A percentile compares a stretch with the other conserved stretches of the same genome.
Evolutionary conservation across 2,329 filamentous ascomycete genomes (phyloP).

Genomic region (Cryphonectria radicalis): DNA sequence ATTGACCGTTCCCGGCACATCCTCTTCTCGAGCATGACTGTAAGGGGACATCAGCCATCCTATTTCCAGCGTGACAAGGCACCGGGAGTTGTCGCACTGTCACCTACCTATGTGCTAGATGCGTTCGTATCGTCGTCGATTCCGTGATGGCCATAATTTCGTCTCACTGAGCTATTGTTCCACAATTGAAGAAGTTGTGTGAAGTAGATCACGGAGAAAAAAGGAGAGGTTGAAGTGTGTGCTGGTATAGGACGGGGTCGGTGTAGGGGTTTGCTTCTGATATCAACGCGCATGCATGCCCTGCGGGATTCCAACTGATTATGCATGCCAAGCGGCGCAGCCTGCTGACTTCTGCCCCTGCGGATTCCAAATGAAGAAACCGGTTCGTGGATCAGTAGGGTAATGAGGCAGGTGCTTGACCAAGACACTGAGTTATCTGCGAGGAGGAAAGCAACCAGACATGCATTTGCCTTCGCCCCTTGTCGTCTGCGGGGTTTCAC

Average conservation of each 20-base stretch:
- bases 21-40: slow-evolving; percentile 60
- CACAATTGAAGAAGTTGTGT: background rate
- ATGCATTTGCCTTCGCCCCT: background rate
- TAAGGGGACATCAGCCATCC: slow-evolving; percentile 2
- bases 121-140: background rate
- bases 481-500: slow-evolving; percentile 5
- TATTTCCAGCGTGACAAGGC: background rate
- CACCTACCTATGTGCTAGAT: slow-evolving; percentile 24
- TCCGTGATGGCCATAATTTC: background rate
- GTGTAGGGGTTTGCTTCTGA: background rate
- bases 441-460: background rate
- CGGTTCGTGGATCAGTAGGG: background rate
- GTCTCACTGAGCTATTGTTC: background rate
- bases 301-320: background rate
- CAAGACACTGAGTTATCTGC: background rate
- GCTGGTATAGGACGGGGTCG: background rate
- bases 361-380: slow-evolving; percentile 9
- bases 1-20: slow-evolving; percentile 61
- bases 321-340: background rate
- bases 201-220: background rate
- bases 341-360: background rate
- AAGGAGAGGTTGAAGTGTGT: background rate
- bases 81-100: too few relatives aligned
- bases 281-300: background rate
- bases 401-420: background rate